phyloP scores from a whole-genome alignment of 2,329 filamentous ascomycete genomes.

The Aspergillus sojae region DNA sequence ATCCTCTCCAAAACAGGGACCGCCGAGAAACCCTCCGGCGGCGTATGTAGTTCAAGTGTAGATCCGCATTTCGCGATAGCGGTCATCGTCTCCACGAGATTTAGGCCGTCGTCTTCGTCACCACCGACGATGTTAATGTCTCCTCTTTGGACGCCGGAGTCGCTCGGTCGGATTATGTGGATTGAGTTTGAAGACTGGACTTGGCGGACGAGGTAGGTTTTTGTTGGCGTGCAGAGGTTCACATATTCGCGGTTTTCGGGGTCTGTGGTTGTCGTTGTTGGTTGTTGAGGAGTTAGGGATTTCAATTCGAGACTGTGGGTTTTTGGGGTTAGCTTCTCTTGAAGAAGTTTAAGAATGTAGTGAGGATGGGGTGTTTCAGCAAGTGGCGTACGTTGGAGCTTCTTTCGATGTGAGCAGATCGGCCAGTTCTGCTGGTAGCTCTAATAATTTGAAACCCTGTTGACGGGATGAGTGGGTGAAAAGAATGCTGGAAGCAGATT shows the following conservation, averaged over 20 bases:
- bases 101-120: slow-evolving; percentile 22
- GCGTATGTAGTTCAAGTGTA: slow-evolving; percentile 47
- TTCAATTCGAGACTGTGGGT: slow-evolving; percentile 46
- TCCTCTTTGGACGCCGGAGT: slow-evolving; percentile 29
- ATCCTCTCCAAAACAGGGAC: slow-evolving; percentile 31
- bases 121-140: slow-evolving; percentile 32
- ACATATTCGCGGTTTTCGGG: slow-evolving; percentile 44
- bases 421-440: slow-evolving; percentile 61
- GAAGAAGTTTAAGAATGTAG: not conserved
- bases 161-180: slow-evolving; percentile 54
- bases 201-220: slow-evolving; percentile 64
- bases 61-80: slow-evolving; percentile 49
- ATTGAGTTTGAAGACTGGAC: slow-evolving; percentile 68
- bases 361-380: not conserved
- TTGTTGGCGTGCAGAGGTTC: slow-evolving; percentile 61
- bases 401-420: slow-evolving; percentile 55
- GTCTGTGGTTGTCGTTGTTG: slow-evolving; percentile 24
- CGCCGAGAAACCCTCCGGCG: slow-evolving; percentile 35
- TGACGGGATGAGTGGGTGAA: slow-evolving; percentile 49
- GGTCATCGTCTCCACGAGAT: slow-evolving; percentile 38
- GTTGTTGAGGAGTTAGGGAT: slow-evolving; percentile 35
- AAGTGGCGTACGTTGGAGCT: slow-evolving; percentile 36
- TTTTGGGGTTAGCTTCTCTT: not conserved
- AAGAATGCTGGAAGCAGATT: slow-evolving; percentile 37
- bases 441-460: slow-evolving; percentile 61